Conservation (phyloP, 768 basidiomycete species). For the Panus rudis region DNA sequence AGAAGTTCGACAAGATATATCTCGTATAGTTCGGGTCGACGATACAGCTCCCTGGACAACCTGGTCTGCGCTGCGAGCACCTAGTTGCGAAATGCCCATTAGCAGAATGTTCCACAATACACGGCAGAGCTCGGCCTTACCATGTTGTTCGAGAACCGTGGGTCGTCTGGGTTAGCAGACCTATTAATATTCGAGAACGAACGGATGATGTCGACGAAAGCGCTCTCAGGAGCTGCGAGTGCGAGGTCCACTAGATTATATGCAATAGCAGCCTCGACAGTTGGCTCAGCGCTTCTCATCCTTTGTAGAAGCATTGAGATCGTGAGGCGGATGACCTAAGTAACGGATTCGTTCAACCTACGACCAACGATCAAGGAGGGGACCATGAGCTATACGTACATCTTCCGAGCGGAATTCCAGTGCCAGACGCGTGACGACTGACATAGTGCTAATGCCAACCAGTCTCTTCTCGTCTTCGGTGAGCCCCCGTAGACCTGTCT, state of each 20-base stretch:
- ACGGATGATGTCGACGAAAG: constrained; percentile 78
- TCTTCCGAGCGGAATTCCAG: constrained; percentile 84
- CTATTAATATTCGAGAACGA: constrained; percentile 82
- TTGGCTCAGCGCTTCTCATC: constrained; percentile 75
- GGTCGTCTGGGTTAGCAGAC: constrained; percentile 83
- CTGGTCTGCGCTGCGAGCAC: constrained; percentile 88
- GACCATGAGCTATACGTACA: constrained; percentile 30
- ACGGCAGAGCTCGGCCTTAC: constrained; percentile 32
- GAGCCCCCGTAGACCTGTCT: constrained; percentile 56
- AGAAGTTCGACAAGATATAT: constrained; percentile 81
- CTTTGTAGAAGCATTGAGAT: constrained; percentile 91
- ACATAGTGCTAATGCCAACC: constrained; percentile 86
- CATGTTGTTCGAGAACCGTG: constrained; percentile 85
- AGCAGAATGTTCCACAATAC: not conserved
- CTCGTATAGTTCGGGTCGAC: constrained; percentile 71
- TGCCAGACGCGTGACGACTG: constrained; percentile 81
- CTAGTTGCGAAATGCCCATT: constrained; percentile 29
- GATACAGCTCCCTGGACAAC: constrained; percentile 71
- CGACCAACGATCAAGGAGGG: not conserved
- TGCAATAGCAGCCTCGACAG: constrained; percentile 86
- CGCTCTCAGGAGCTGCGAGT: constrained; percentile 62
- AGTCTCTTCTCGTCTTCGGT: constrained; percentile 81
- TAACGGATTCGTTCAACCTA: not conserved
- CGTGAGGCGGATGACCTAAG: constrained; percentile 75
- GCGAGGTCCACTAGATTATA: constrained; percentile 90